Percentiles rank a stretch among this genome's conserved stretches.
Conservation (phyloP, 768 basidiomycete species). For the Suillus luteus region DNA sequence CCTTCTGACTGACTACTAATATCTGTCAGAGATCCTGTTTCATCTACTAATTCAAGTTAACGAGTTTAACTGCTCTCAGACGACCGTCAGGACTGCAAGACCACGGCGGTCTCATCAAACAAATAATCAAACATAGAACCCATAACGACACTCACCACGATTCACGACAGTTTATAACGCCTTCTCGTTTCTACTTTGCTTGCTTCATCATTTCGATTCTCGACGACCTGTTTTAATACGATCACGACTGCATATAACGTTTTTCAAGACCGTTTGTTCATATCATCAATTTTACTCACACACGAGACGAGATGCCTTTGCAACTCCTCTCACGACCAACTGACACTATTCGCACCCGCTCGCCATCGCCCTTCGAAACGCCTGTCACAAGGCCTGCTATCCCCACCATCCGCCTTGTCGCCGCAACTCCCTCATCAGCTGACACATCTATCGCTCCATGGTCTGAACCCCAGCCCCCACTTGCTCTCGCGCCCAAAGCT, state of each 20-base stretch:
- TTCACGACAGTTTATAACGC: slow-evolving; percentile 25
- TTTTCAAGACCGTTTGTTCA: slow-evolving; percentile 12
- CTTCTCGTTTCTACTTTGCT: slow-evolving; percentile 9
- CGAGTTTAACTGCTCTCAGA: slow-evolving; percentile 25
- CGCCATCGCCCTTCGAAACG: slow-evolving; percentile 31
- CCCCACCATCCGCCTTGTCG: slow-evolving; percentile 71
- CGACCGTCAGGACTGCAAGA: slow-evolving; percentile 18
- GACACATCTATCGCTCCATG: slow-evolving; percentile 34
- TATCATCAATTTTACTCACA: slow-evolving; percentile 16
- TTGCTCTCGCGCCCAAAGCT: slow-evolving; percentile 34
- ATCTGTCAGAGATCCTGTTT: slow-evolving; percentile 16
- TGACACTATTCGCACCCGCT: slow-evolving; percentile 27
- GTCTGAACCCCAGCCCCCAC: slow-evolving; percentile 17
- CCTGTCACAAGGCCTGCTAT: slow-evolving; percentile 33
- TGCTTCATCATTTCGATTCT: slow-evolving; percentile 18
- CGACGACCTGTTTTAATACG: slow-evolving; percentile 27
- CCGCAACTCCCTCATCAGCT: slow-evolving; percentile 58
- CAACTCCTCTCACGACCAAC: slow-evolving; percentile 34
- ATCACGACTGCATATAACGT: slow-evolving; percentile 32
- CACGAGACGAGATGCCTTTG: slow-evolving; percentile 25
- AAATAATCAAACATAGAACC: slow-evolving; percentile 20
- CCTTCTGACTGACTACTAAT: background rate
- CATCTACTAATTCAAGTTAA: slow-evolving; percentile 25
- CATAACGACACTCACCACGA: slow-evolving; percentile 25
- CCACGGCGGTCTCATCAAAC: slow-evolving; percentile 19